Base-by-base conservation (phyloP, 2,329 filamentous ascomycete species). In the Cladosporium halotolerans region DNA sequence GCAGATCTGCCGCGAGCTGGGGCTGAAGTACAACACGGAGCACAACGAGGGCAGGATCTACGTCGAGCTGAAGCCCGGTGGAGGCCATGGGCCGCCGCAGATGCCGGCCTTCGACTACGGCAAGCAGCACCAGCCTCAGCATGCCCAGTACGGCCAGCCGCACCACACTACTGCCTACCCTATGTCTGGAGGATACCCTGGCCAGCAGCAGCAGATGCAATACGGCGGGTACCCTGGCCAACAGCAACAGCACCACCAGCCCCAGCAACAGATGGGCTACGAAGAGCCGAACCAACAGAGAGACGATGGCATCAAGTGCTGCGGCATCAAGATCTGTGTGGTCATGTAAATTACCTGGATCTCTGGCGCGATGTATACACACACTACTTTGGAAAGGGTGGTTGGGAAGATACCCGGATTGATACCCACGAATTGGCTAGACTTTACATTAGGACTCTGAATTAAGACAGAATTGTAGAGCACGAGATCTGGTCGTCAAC, bases 21-120 rank as follows among this genome's bases (percentile, higher is more conserved):
- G 91, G 0, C 76, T 99, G 52, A 80, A 90, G 63, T 96, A 87
- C 71, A 73, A 79, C 53, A 95, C 89, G 1, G 93, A 97, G 74
- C 85, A 87, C 45, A 97, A 99, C 62, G 86, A 86, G 8, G 93
- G 93, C 1, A 76, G 90, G 13, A 91, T 99, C 40, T 96, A 89
- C 67, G 82, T 97, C 57, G 87, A 96, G 66, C 76, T 97, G 58
- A 82, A 85, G 60, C 61, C 58, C 9, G 89, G 90, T 52, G 87
- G 84, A 10, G 89, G 90, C 52, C 83, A 81, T 3, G 66, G 72
- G 39, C 72, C 71, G 69, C 76, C 74, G 10, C 61, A 65, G 45
- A 63, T 62, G 46, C 62, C 63, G 11, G 55, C 59, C 19, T 68
- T 68, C 59, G 70, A 79, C 39, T 70, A 75, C 42, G 65, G 68